Evolutionary conservation across 495 filamentous ascomycete species (phyloP), one percentile per base, ranked within the genome.

Genomic region (Talaromyces ruber): DNA sequence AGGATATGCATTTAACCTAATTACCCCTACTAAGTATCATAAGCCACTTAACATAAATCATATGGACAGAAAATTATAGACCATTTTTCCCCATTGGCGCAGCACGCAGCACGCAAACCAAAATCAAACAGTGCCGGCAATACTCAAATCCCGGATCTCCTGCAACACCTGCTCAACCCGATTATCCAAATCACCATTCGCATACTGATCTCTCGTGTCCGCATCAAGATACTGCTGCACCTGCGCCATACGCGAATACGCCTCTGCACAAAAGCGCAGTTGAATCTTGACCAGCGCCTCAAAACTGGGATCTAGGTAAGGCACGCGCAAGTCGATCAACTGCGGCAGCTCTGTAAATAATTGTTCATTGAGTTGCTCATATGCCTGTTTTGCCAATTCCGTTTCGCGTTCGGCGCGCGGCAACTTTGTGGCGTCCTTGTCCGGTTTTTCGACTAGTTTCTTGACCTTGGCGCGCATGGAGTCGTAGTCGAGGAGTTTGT

Each of bases 251-350:
- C 94, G 81, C 34, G 85, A 89, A 71, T 98, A 98, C 9, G 94
- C 94, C 74, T 98, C 94, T 11, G 94, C 94, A 71, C 94, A 98
- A 78, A 98, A 98, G 29, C 94, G 84, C 63, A 98, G 76, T 76
- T 98, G 94, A 66, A 98, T 98, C 81, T 98, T 98, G 64, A 98
- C 94, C 54, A 98, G 84, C 0, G 94, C 94, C 74, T 98, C 94
- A 71, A 98, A 98, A 61, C 86, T 90, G 1, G 94, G 94, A 69
- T 98, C 94, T 62, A 98, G 83, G 71, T 98, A 98, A 0, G 94
- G 94, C 6, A 98, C 94, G 29, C 94, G 88, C 51, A 98, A 82
- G 68, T 98, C 94, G 75, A 98, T 98, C 26, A 98, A 84, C 73
- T 97, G 94, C n/a, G 94, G 94, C 53, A 98, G 76, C 77, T 98